A percentile compares a stretch with the other conserved stretches of the same genome.
These are phyloP conservation scores for Dinochytrium kinnereticum DNA, from an alignment of 371 early-diverging fungal species.

Conservation along the genomic window DNA sequence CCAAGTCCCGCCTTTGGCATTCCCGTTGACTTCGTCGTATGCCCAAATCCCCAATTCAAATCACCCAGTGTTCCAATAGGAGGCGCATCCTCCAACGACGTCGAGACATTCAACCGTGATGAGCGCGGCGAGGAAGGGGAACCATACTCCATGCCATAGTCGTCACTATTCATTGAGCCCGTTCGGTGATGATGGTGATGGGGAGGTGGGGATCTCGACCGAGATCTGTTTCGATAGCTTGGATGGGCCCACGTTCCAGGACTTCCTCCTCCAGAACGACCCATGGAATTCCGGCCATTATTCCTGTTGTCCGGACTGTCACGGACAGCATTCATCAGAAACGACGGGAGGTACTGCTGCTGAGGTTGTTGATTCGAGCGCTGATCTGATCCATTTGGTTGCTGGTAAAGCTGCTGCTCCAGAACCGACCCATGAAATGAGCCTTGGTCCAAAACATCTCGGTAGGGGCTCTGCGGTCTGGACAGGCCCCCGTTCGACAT, in stretches of 20 bases:
- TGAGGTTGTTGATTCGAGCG: not conserved
- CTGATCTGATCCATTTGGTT: not conserved
- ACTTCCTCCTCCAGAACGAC: not conserved
- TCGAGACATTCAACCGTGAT: not conserved
- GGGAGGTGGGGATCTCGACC: not conserved
- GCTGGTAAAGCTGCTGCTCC: not conserved
- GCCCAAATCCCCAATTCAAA: no score
- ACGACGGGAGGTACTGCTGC: constrained; percentile 3
- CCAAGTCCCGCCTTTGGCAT: no score
- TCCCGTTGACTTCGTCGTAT: no score
- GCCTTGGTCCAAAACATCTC: constrained; percentile 6
- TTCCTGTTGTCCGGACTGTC: constrained; percentile 4
- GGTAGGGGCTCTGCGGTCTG: constrained; percentile 3
- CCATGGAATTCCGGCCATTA: not conserved
- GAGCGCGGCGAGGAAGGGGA: not conserved
- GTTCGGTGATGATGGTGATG: constrained; percentile 5
- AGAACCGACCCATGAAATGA: constrained; percentile 3
- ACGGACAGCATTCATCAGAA: constrained; percentile 1
- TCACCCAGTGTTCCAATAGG: not conserved
- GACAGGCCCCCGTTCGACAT: not conserved
- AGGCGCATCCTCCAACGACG: constrained; percentile 5
- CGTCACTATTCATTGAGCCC: not conserved
- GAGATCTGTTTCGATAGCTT: not conserved
- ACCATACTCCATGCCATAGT: constrained; percentile 8
- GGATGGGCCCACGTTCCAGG: not conserved